A percentile compares a stretch with the other conserved stretches of the same genome.
Conservation (phyloP, 306 rosid genomes). For the Mucuna pruriens region DNA sequence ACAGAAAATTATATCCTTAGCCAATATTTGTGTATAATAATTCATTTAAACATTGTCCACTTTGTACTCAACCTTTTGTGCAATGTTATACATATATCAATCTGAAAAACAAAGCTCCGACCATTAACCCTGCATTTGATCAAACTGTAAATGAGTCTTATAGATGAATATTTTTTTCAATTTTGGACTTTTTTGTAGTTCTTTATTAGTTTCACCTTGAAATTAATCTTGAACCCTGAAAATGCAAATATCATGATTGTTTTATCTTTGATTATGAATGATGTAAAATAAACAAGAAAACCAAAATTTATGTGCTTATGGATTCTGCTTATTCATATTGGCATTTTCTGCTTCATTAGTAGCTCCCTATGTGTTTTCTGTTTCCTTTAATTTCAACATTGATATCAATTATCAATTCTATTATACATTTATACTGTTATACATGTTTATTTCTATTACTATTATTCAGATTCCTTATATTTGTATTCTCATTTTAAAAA, state of each 20-base stretch:
- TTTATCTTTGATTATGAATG: not conserved
- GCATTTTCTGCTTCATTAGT: slow-evolving; percentile 3
- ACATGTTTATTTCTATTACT: slow-evolving; percentile 13
- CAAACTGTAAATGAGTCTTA: not conserved
- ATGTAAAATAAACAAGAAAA: slow-evolving; percentile 10
- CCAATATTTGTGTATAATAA: slow-evolving; percentile 11
- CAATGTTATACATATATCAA: not conserved
- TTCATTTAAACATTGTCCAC: not conserved
- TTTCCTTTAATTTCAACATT: not conserved
- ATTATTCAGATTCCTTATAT: not conserved
- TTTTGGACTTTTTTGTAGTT: not conserved
- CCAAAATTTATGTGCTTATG: not conserved
- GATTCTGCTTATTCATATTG: not conserved
- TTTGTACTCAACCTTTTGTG: not conserved
- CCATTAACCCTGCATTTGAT: not conserved
- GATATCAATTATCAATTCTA: not conserved
- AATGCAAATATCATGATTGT: not conserved
- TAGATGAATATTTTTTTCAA: not conserved
- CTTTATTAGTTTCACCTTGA: not conserved
- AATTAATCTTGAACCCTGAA: slow-evolving; percentile 10
- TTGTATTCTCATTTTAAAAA: slow-evolving; percentile 17
- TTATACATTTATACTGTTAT: not conserved
- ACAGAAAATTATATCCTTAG: not conserved
- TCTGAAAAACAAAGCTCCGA: not conserved
- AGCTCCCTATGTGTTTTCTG: not conserved